Percentiles rank a stretch among this genome's conserved stretches.
Conservation (phyloP, 83 land plant species). For the Isoetes engelmannii region DNA sequence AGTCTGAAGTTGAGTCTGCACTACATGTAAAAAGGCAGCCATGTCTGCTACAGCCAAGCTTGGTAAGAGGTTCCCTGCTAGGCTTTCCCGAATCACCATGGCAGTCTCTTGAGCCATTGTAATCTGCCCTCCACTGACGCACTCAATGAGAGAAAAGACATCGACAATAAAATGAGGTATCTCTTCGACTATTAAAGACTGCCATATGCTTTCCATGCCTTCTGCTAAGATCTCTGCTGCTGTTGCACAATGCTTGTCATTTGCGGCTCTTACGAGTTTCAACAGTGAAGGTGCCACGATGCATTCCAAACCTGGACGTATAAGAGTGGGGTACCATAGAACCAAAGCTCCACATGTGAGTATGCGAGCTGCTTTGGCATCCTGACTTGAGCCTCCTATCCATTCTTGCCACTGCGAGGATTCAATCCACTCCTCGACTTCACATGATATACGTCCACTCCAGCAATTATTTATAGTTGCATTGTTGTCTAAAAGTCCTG, state of each 20-base stretch:
- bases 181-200: constrained; percentile 44
- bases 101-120: constrained; percentile 20
- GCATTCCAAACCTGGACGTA: constrained; percentile 45
- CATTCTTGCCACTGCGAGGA: constrained; percentile 70
- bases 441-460: constrained; percentile 13
- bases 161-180: constrained; percentile 68
- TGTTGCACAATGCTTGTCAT: constrained; percentile 70
- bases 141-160: constrained; percentile 74
- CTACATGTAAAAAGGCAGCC: constrained; percentile 44
- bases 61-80: constrained; percentile 66
- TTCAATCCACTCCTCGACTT: constrained; percentile 60
- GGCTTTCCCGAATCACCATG: constrained; percentile 47
- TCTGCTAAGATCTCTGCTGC: constrained; percentile 89
- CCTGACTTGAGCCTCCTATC: constrained; percentile 77
- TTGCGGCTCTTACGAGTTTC: constrained; percentile 66
- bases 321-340: constrained; percentile 84
- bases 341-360: constrained; percentile 77
- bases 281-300: constrained; percentile 55
- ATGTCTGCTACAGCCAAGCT: constrained; percentile 75
- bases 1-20: constrained; percentile 59
- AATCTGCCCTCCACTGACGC: constrained; percentile 46
- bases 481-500: constrained; percentile 13
- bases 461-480: constrained; percentile 4
- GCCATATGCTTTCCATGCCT: constrained; percentile 89
- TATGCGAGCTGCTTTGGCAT: constrained; percentile 71